Evolutionary conservation across 192 early-diverging fungal species (phyloP).

Genomic region (Piromyces sp.): DNA sequence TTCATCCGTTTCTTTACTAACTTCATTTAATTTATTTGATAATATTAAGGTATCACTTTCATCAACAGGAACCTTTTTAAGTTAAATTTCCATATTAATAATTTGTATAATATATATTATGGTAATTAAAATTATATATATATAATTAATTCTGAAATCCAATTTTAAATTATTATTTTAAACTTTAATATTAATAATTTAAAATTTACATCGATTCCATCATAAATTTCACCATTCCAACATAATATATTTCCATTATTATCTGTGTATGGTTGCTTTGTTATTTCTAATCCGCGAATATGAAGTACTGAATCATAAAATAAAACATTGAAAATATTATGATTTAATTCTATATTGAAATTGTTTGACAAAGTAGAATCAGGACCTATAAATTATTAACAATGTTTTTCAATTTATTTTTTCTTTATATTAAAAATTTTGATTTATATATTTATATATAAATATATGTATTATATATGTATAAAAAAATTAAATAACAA

Average conservation of each 20-base stretch:
- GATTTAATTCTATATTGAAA: background rate
- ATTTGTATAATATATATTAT: no score
- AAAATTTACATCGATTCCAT: conserved; percentile 36
- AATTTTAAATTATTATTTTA: no score
- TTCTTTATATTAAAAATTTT: background rate
- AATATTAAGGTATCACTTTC: conserved; percentile 44
- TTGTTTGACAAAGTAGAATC: background rate
- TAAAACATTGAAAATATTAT: background rate
- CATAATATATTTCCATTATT: conserved; percentile 30
- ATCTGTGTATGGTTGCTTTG: conserved; percentile 37
- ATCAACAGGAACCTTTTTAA: conserved; percentile 2
- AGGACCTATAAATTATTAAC: background rate
- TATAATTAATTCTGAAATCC: no score
- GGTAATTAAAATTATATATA: no score
- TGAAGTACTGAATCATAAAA: conserved; percentile 36
- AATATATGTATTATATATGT: background rate
- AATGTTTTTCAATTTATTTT: background rate
- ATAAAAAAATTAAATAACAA: no score
- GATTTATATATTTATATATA: no score
- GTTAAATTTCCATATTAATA: no score
- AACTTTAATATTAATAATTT: no score
- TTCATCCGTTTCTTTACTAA: conserved; percentile 4
- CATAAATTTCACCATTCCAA: conserved; percentile 89
- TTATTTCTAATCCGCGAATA: conserved; percentile 36
- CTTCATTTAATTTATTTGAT: conserved; percentile 13